phyloP scores from a whole-genome alignment of 352 stramenopile species.

The Globisporangium uncinulatum region DNA sequence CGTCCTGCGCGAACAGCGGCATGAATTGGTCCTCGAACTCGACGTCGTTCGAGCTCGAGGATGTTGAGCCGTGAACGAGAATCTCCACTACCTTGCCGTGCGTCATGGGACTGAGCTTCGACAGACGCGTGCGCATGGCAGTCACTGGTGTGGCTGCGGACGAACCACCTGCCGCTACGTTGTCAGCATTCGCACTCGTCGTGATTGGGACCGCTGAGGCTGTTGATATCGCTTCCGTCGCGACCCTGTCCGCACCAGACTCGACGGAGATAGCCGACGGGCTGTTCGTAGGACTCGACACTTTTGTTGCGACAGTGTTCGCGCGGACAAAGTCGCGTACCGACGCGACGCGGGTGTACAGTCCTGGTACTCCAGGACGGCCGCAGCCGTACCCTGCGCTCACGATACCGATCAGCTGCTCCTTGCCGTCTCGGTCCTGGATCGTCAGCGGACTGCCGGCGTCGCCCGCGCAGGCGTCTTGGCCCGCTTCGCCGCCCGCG shows the following conservation, averaged over 20 bases:
- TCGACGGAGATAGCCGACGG: too few relatives aligned
- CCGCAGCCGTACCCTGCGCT: conserved; percentile 30
- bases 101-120: too few relatives aligned
- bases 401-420: conserved; percentile 26
- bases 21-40: not conserved
- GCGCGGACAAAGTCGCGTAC: conserved; percentile 20
- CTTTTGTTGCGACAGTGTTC: conserved; percentile 7
- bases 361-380: conserved; percentile 17
- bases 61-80: not conserved
- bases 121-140: too few relatives aligned
- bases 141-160: too few relatives aligned
- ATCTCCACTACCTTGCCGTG: not conserved
- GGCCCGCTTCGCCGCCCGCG: conserved; percentile 10
- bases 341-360: conserved; percentile 25
- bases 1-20: not conserved
- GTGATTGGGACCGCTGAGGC: too few relatives aligned
- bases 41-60: conserved; percentile 4
- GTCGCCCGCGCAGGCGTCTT: conserved; percentile 27
- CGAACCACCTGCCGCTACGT: too few relatives aligned
- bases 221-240: too few relatives aligned
- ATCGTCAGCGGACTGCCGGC: conserved; percentile 21
- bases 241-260: too few relatives aligned
- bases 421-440: not conserved
- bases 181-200: too few relatives aligned
- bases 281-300: not conserved